phyloP scores from a whole-genome alignment of 2,329 filamentous ascomycete species.

The Arthroderma uncinatum region DNA sequence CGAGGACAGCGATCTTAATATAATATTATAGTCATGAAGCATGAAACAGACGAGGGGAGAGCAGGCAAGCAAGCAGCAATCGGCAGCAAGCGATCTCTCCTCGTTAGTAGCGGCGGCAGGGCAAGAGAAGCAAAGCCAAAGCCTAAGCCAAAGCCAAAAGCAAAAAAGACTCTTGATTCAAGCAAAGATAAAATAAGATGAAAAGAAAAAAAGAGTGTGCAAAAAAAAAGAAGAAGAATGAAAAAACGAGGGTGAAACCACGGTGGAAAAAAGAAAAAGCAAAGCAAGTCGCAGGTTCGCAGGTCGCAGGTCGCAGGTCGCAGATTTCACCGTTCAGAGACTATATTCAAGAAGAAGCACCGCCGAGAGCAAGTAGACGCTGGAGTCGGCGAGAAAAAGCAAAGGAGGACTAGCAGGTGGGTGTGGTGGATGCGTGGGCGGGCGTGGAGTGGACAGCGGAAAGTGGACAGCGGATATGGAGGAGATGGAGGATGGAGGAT shows the following conservation, averaged over 20 bases:
- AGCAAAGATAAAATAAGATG: conserved; percentile 5
- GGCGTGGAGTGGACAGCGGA: not conserved
- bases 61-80: not conserved
- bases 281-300: no score
- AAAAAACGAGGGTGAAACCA: conserved; percentile 3
- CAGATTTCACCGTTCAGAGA: no score
- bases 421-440: not conserved
- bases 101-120: conserved; percentile 1
- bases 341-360: not conserved
- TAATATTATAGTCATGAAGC: conserved; percentile 3
- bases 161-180: not conserved
- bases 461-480: not conserved
- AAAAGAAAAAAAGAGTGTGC: not conserved
- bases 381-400: not conserved
- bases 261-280: not conserved
- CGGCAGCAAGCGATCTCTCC: conserved; percentile 1
- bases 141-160: conserved; percentile 3
- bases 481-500: not conserved
- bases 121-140: conserved; percentile 2
- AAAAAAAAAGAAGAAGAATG: not conserved
- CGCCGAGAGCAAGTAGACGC: not conserved
- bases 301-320: no score
- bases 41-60: conserved; percentile 5
- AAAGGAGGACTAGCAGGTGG: conserved; percentile 2
- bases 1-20: conserved; percentile 1